Base-by-base conservation (phyloP, 2,329 filamentous ascomycete species). In the Onygena corvina region DNA sequence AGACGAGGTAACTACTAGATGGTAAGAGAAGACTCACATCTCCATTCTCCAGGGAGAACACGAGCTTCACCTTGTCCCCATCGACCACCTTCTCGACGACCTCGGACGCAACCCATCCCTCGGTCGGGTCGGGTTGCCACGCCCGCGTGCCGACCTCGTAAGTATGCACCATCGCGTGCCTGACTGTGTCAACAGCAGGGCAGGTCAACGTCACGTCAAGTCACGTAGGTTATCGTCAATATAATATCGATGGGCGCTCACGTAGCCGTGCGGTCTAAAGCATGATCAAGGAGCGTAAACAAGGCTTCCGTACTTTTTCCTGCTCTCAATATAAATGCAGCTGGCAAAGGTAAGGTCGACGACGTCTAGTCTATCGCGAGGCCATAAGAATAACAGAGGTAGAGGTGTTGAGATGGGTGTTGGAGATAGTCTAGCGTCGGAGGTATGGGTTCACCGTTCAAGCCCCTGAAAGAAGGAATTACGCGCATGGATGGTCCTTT, bases 91-190 rank as follows among this genome's bases (percentile, higher is more conserved):
- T 95, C 70, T 85, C 83, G 66, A 84, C 76, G 60, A 98, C 84
- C 76, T 96, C 89, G 42, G 92, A 95, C 65, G 89, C 85, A 67
- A 98, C 81, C 90, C 92, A 98, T 71, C 92, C 92, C 71, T 98
- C 90, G 54, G 86, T 86, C 67, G 80, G 74, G 74, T 98, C 92
- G 61, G 92, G 89, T 78, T 96, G 92, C 92, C 92, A 98, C 66
- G 89, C 92, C 79, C 87, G 82, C 62, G 90, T 96, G 65, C 90
- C 92, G 64, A 95, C 80, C 76, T 96, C 89, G 73, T 93, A 96
- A 66, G 80, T 86, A 71, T 93, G 85, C 74, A 87, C 86, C 89
- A 94, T 94, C 70, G 65, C 65, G 46, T 20, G 33, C 36, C 16
- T 40, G 11, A 27, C 9, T 42, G 21, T 42, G 38, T 12, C 16